Conservation (phyloP, 768 basidiomycete genomes). For the Suillus plorans region DNA sequence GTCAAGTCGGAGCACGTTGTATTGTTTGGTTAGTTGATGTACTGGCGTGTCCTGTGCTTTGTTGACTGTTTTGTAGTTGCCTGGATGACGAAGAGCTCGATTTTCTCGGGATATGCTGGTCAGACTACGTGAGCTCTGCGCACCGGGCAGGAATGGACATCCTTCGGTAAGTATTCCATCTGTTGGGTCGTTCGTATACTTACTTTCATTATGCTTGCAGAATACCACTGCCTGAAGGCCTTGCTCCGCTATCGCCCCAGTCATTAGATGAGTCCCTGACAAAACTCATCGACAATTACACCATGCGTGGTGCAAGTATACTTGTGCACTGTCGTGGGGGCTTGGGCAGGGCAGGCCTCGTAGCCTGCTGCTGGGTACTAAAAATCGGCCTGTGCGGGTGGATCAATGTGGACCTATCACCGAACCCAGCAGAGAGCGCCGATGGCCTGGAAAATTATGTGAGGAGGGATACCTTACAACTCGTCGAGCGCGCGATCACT, state of each 20-base stretch:
- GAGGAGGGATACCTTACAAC: conserved; percentile 51
- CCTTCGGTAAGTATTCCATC: neutral
- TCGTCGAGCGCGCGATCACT: conserved; percentile 72
- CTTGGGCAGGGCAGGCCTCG: too few relatives aligned
- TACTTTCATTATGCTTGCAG: conserved; percentile 36
- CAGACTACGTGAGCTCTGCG: conserved; percentile 67
- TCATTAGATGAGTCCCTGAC: conserved; percentile 66
- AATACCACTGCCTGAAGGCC: conserved; percentile 87
- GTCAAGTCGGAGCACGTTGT: conserved; percentile 68
- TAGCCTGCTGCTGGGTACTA: conserved; percentile 78
- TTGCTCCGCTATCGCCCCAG: conserved; percentile 62
- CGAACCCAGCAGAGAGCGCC: neutral
- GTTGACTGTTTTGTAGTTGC: conserved; percentile 48
- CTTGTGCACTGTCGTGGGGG: conserved; percentile 77
- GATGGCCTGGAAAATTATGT: conserved; percentile 16
- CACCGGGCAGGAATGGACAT: conserved; percentile 45
- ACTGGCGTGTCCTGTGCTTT: neutral
- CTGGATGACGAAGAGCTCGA: conserved; percentile 82
- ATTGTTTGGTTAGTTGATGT: conserved; percentile 66
- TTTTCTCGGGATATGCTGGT: conserved; percentile 86
- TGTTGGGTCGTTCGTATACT: neutral
- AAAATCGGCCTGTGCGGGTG: conserved; percentile 27
- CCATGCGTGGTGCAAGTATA: conserved; percentile 66
- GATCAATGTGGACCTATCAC: conserved; percentile 35
- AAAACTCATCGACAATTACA: conserved; percentile 67